A percentile compares a stretch with the other conserved stretches of the same genome.
These are phyloP conservation scores for Nicotiana noctiflora DNA, from an alignment of 257 asterid genomes.

Conservation along the genomic window DNA sequence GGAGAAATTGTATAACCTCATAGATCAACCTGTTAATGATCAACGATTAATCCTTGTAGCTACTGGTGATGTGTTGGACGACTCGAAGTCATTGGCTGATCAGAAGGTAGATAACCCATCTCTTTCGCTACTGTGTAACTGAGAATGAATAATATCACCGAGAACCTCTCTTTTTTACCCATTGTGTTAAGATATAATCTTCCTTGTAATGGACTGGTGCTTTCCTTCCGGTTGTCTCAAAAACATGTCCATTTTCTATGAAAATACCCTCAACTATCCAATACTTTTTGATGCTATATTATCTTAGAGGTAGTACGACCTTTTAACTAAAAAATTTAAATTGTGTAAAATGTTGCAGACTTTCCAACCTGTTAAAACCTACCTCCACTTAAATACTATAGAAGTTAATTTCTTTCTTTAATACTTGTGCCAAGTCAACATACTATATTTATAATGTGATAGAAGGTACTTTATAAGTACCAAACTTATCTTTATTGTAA, in stretches of 20 bases:
- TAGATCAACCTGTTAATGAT: conserved; percentile 63
- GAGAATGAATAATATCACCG: no score
- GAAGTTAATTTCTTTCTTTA: background rate
- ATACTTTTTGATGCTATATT: no score
- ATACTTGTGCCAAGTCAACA: background rate
- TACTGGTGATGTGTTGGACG: conserved; percentile 56
- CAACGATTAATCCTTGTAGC: conserved; percentile 63
- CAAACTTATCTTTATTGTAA: no score
- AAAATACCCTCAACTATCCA: no score
- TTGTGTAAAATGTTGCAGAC: no score
- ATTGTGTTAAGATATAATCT: no score
- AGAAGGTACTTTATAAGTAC: background rate
- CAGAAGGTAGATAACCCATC: conserved; percentile 50
- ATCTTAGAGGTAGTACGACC: no score
- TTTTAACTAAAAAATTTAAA: no score
- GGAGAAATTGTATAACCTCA: conserved; percentile 78
- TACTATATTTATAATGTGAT: background rate
- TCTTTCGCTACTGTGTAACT: background rate
- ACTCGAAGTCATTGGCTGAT: conserved; percentile 76
- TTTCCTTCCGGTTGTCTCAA: no score
- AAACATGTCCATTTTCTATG: no score
- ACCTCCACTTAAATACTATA: background rate
- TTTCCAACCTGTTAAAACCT: background rate
- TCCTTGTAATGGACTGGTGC: no score
- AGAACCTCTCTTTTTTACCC: no score